phyloP scores from a whole-genome alignment of 1,284 basidiomycete species.

The Porodaedalea pini region DNA sequence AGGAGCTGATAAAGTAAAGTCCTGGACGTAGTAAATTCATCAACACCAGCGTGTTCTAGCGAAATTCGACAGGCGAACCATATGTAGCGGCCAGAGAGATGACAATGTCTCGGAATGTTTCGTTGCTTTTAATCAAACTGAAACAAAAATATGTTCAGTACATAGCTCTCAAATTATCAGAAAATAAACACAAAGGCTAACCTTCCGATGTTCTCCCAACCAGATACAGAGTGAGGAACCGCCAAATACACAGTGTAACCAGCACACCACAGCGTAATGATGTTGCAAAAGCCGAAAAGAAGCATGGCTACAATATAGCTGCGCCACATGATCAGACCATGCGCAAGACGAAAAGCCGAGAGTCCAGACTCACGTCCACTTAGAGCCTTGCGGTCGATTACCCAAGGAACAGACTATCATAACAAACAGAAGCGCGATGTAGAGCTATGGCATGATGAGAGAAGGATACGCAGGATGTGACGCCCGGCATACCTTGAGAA shows the following conservation, averaged over 20 bases:
- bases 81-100: conserved; percentile 83
- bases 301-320: conserved; percentile 67
- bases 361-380: conserved; percentile 51
- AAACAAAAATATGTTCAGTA: neutral
- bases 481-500: conserved; percentile 59
- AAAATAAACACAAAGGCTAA: conserved; percentile 36
- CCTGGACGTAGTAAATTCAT: neutral
- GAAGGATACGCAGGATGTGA: conserved; percentile 8
- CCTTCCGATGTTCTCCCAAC: conserved; percentile 69
- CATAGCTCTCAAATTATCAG: neutral
- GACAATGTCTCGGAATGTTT: conserved; percentile 76
- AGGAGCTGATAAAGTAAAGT: conserved; percentile 80
- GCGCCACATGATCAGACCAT: neutral
- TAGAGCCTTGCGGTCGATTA: conserved; percentile 84
- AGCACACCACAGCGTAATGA: conserved; percentile 84
- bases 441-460: conserved; percentile 42
- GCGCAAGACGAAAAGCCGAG: neutral
- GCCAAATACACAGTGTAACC: conserved; percentile 84
- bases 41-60: neutral
- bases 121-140: conserved; percentile 48
- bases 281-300: conserved; percentile 70
- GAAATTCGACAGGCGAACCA: conserved; percentile 37
- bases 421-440: conserved; percentile 73
- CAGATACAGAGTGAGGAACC: conserved; percentile 67
- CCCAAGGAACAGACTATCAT: conserved; percentile 80